Evolutionary conservation across 2,329 filamentous ascomycete genomes (phyloP).

Genomic region (Escovopsis sp.): DNA sequence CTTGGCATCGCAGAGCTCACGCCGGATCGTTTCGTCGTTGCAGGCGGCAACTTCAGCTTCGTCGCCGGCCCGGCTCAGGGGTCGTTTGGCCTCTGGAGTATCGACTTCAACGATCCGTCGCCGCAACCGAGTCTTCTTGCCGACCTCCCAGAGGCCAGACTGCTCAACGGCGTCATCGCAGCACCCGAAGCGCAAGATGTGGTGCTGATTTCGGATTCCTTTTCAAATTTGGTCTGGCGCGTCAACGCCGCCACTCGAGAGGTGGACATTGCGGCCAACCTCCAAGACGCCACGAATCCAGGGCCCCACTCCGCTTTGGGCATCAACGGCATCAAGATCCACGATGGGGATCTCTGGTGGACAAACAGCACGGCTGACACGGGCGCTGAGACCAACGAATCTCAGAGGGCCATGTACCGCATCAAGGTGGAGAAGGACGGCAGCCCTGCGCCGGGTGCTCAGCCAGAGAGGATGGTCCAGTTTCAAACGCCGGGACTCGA

Average conservation of each 20-base stretch:
- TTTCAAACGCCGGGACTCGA: neutral
- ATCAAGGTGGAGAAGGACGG: neutral
- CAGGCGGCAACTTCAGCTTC: conserved; percentile 3
- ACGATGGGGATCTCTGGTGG: neutral
- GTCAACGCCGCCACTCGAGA: neutral
- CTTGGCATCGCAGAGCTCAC: conserved; percentile 2
- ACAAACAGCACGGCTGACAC: neutral
- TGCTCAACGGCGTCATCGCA: conserved; percentile 2
- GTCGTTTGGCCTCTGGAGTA: conserved; percentile 1
- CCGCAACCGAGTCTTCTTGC: neutral
- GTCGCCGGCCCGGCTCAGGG: neutral
- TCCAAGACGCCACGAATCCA: neutral
- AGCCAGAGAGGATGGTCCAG: neutral
- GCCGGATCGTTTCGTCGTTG: neutral
- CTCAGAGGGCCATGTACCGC: neutral
- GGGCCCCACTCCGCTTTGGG: neutral
- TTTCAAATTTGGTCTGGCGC: neutral
- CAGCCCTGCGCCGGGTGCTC: neutral
- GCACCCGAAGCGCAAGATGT: neutral
- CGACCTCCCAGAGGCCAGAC: neutral
- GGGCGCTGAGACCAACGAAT: neutral
- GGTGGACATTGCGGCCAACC: neutral
- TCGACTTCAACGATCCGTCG: neutral
- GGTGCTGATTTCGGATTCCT: conserved; percentile 2
- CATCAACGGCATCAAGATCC: conserved; percentile 3